A percentile compares a stretch with the other conserved stretches of the same genome.
Conservation (phyloP, 2,329 filamentous ascomycete genomes). For the Coniella lustricola region DNA sequence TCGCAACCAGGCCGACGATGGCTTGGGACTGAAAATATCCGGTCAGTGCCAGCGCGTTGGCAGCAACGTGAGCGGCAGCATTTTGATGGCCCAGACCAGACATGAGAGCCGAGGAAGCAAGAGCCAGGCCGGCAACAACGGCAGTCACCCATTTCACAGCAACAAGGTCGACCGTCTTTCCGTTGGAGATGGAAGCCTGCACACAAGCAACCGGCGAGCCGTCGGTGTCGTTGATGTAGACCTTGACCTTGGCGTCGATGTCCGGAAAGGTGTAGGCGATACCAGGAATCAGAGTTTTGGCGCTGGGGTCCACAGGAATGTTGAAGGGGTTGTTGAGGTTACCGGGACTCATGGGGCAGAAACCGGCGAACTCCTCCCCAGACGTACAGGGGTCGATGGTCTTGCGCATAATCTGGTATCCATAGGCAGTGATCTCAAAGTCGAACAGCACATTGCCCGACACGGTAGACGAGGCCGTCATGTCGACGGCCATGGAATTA, state of each 20-base stretch:
- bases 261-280: constrained; percentile 80
- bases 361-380: constrained; percentile 46
- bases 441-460: constrained; percentile 67
- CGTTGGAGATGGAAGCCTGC: constrained; percentile 73
- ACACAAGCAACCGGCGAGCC: constrained; percentile 63
- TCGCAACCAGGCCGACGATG: constrained; percentile 70
- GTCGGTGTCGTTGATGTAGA: constrained; percentile 62
- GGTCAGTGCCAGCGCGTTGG: constrained; percentile 77
- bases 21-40: constrained; percentile 84
- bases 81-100: constrained; percentile 80
- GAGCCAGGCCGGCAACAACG: constrained; percentile 66
- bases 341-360: constrained; percentile 77
- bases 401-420: constrained; percentile 55
- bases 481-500: constrained; percentile 56
- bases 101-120: constrained; percentile 72
- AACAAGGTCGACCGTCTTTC: constrained; percentile 74
- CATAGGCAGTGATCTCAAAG: constrained; percentile 65
- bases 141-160: constrained; percentile 77
- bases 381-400: constrained; percentile 63
- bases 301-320: constrained; percentile 45
- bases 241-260: constrained; percentile 68
- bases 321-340: constrained; percentile 49
- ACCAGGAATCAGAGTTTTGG: constrained; percentile 58
- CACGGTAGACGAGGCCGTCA: constrained; percentile 68
- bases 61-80: constrained; percentile 78